A percentile compares a stretch with the other conserved stretches of the same genome.
Conservation (phyloP, 371 early-diverging fungal species). For the Mortierella sp. region DNA sequence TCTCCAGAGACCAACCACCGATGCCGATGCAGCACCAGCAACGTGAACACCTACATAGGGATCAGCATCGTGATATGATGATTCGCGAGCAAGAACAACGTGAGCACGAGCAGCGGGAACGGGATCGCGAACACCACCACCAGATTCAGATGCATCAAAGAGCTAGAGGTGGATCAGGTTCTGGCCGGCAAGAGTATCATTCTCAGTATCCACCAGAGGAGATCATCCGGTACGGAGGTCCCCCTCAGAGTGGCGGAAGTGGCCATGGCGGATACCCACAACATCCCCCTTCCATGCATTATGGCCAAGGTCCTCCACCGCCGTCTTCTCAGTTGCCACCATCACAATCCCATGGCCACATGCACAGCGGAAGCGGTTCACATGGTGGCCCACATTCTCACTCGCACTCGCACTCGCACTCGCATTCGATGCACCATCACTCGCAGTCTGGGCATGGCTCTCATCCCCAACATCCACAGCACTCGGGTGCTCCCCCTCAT, state of each 20-base stretch:
- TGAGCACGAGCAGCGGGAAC: constrained; percentile 42
- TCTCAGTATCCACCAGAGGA: constrained; percentile 39
- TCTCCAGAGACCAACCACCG: constrained; percentile 34
- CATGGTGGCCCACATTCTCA: constrained; percentile 45
- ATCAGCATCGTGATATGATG: constrained; percentile 46
- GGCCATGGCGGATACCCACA: constrained; percentile 40
- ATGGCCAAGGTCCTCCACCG: constrained; percentile 39
- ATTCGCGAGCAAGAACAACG: constrained; percentile 46
- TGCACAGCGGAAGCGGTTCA: constrained; percentile 35
- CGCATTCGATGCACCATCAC: constrained; percentile 47
- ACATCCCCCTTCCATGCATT: constrained; percentile 38
- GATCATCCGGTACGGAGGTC: constrained; percentile 48
- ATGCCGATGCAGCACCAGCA: constrained; percentile 45
- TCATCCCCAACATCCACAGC: constrained; percentile 39
- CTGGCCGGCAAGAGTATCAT: constrained; percentile 41
- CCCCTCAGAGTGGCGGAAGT: constrained; percentile 42
- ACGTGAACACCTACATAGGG: constrained; percentile 41
- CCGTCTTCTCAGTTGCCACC: constrained; percentile 35
- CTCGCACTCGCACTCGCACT: constrained; percentile 35
- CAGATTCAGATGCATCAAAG: constrained; percentile 39
- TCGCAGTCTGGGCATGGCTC: constrained; percentile 33
- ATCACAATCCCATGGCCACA: constrained; percentile 34
- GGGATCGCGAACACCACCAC: constrained; percentile 32
- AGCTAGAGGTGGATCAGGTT: constrained; percentile 29
- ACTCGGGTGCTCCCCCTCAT: constrained; percentile 43